Evolutionary conservation across 1,284 basidiomycete genomes (phyloP), one percentile per base, ranked within the genome.

Genomic region (Volvariella surrecta): DNA sequence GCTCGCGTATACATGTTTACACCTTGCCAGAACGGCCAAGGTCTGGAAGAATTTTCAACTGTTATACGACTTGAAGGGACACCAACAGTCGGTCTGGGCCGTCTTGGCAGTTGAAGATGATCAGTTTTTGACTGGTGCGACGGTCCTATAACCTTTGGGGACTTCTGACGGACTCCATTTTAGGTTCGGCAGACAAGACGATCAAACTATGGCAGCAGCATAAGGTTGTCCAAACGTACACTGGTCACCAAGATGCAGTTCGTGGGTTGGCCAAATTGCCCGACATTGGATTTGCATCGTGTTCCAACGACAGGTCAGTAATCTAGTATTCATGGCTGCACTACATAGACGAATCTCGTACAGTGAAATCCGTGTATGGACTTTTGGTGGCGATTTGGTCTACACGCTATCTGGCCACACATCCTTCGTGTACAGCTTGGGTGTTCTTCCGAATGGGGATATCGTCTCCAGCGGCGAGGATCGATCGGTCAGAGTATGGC

Each of bases 51-150:
- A 89, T 57, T 91, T 86, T 57, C 64, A 82, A 52, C 70, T 84
- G 48, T 71, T 73, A 2, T 79, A 89, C 51, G 86, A 87, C 49
- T 74, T 99, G 42, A 76, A 80, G 54, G 91, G 83, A 7, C 96
- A 99, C 58, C 69, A 84, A 46, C 88, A 93, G 60, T 87, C 95
- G 8, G 93, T 99, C 0, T 98, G 94, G 94, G 88, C 91, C 4
- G 93, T 97, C 8, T 66, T 89, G 34, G 86, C 84, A 21, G 66
- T 97, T 16, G 86, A 87, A 31, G 81, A 86, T 41, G 81, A 85
- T 6, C 75, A 82, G 48, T 82, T 83, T 49, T 62, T 98, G 52
- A 97, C 95, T 21, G 93, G 89, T 83, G 50, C 50, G 31, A 8
- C 31, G 20, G 15, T 38, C 37, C 9, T 31, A 28, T 34, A 28